These are phyloP conservation scores for Neopestalotiopsis rosae DNA, from an alignment of 2,329 filamentous ascomycete genomes.

Conservation along the genomic window DNA sequence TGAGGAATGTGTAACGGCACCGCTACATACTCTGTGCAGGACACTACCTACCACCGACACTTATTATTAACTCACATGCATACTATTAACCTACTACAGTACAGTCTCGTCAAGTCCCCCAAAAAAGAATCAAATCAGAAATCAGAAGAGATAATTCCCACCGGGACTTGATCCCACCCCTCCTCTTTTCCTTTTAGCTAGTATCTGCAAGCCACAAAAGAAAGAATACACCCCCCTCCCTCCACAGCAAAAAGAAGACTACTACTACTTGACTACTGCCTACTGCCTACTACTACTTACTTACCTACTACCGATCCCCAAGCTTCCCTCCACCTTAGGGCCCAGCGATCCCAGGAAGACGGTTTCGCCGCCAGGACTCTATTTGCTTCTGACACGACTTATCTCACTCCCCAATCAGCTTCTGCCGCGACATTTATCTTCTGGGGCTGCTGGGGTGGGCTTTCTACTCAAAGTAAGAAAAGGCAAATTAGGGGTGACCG, in stretches of 20 bases:
- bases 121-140: neutral
- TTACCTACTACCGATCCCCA: too few species aligned
- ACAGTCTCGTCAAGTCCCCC: neutral
- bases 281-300: neutral
- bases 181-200: conserved; percentile 2
- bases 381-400: neutral
- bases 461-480: neutral
- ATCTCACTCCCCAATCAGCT: conserved; percentile 5
- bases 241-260: too few species aligned
- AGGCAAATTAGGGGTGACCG: conserved; percentile 10
- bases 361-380: conserved; percentile 6
- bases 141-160: neutral
- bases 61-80: neutral
- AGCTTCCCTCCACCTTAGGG: neutral
- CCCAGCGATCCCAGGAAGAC: conserved; percentile 1
- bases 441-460: neutral
- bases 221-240: neutral
- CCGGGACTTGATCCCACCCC: neutral
- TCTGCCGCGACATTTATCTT: neutral
- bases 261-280: neutral
- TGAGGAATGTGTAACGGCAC: neutral
- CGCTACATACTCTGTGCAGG: neutral
- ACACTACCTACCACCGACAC: neutral
- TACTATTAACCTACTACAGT: neutral
- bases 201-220: conserved; percentile 12